Evolutionary conservation across 495 filamentous ascomycete species (phyloP), one percentile per base, ranked within the genome.

Genomic region (Podospora pseudoanserina): DNA sequence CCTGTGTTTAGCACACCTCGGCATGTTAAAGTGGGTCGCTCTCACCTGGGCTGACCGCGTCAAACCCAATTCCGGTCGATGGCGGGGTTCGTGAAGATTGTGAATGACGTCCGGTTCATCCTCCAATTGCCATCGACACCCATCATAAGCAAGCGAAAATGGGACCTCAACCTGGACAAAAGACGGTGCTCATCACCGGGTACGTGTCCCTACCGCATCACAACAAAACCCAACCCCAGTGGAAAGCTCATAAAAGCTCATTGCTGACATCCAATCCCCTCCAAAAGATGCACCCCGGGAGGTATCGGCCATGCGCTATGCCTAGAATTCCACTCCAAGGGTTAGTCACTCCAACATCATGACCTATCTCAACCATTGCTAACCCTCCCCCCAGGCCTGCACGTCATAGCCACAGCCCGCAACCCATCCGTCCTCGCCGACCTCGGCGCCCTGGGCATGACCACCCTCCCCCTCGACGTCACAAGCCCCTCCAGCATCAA

Each of bases 371-470:
- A 18, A 30, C 9, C 7, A 58, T 58, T 58, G 34, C 64, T 70
- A 34, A 69, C 64, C 18, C 13, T 7, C 23, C 9, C 1, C 2
- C 7, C 60, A 86, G 84, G 84, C 69, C 68, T 83, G n/a, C 79
- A 82, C 70, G 83, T 86, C 68, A 84, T 86, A 56, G 84, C 84
- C 2, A 84, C 84, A n/a, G 84, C 84, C 9, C 82, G 84, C 23
- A 82, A 78, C 59, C 76, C 76, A 0, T 77, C 80, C 27, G 81
- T 82, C 23, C 71, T 86, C 28, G 54, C 72, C 28, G 83, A 81
- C 7, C 74, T 86, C 23, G 81, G 75, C 34, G 76, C 65, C 18
- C 30, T 81, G 62, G 84, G 84, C 65, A 83, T 86, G 78, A 81
- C 70, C 69, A 79, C 79, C 27, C 60, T 85, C 19, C 71, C 80